These are phyloP conservation scores for Penicillium crystallinum DNA, from an alignment of 495 filamentous ascomycete genomes.

Conservation along the genomic window DNA sequence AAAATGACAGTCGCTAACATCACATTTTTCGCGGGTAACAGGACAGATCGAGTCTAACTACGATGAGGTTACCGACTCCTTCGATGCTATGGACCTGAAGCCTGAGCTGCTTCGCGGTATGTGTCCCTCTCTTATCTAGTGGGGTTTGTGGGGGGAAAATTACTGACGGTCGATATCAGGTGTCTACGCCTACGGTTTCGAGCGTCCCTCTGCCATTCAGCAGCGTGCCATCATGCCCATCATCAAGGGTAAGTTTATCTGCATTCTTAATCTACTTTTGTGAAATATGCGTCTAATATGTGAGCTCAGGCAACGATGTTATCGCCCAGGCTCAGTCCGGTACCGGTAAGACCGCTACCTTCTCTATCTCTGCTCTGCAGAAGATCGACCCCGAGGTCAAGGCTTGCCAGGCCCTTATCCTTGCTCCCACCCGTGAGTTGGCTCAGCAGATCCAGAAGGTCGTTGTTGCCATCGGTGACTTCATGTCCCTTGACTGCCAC, in stretches of 20 bases:
- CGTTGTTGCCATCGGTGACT: slow-evolving; percentile 95
- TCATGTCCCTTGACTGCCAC: slow-evolving; percentile 99
- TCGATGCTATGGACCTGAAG: slow-evolving; percentile 97
- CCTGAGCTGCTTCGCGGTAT: slow-evolving; percentile 93
- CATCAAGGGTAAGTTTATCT: slow-evolving; percentile 80
- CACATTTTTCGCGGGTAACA: slow-evolving; percentile 34
- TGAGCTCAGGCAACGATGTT: slow-evolving; percentile 79
- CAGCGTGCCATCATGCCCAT: slow-evolving; percentile 99
- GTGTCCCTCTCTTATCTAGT: slow-evolving; percentile 27
- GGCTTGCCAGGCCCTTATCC: slow-evolving; percentile 91
- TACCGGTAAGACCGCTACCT: slow-evolving; percentile 98
- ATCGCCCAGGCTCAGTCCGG: slow-evolving; percentile 99
- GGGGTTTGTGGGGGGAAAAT: slow-evolving; percentile 14
- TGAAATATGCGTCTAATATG: slow-evolving; percentile 13
- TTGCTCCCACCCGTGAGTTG: slow-evolving; percentile 95
- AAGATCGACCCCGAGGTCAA: slow-evolving; percentile 92
- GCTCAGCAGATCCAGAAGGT: slow-evolving; percentile 99
- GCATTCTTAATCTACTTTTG: slow-evolving; percentile 18
- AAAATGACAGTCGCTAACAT: slow-evolving; percentile 21
- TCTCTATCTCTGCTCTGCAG: slow-evolving; percentile 97
- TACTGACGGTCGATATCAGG: slow-evolving; percentile 50
- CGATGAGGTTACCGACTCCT: slow-evolving; percentile 98
- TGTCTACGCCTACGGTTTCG: slow-evolving; percentile 99
- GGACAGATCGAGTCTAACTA: slow-evolving; percentile 99
- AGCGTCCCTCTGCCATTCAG: slow-evolving; percentile 98